phyloP scores from a whole-genome alignment of 108 stramenopile species.

The Pseudonitzschia pungens region DNA sequence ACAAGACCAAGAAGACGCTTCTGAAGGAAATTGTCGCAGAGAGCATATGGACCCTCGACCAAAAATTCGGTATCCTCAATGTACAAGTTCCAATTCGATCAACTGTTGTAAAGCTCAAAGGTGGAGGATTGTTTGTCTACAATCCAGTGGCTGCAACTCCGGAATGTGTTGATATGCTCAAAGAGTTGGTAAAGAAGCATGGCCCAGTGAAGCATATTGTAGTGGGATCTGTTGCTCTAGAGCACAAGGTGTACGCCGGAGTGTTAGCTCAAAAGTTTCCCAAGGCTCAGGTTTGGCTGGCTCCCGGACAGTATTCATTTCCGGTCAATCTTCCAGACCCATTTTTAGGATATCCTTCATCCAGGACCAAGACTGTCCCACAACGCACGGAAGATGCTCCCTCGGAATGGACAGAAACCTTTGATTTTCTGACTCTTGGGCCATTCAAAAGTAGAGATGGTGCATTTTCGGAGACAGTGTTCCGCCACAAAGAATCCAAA shows the following conservation, averaged over 20 bases:
- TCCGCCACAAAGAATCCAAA: slow-evolving; percentile 81
- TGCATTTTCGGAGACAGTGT: slow-evolving; percentile 92
- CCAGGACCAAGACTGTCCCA: slow-evolving; percentile 61
- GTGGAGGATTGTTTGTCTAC: slow-evolving; percentile 86
- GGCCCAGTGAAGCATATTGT: slow-evolving; percentile 90
- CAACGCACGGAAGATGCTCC: slow-evolving; percentile 56
- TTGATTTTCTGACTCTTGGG: slow-evolving; percentile 76
- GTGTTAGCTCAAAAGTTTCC: slow-evolving; percentile 89
- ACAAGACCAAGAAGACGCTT: slow-evolving; percentile 87
- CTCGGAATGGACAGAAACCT: slow-evolving; percentile 65
- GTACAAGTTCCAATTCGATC: slow-evolving; percentile 92
- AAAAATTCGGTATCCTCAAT: slow-evolving; percentile 92
- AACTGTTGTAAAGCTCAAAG: slow-evolving; percentile 75
- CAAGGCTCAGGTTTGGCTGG: slow-evolving; percentile 75
- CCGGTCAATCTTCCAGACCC: slow-evolving; percentile 74
- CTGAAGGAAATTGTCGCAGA: slow-evolving; percentile 73
- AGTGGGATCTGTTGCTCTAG: slow-evolving; percentile 87
- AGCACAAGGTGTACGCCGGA: slow-evolving; percentile 93
- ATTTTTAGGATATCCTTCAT: slow-evolving; percentile 81
- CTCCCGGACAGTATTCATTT: slow-evolving; percentile 88
- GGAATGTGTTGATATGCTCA: slow-evolving; percentile 65
- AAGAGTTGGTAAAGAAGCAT: slow-evolving; percentile 56
- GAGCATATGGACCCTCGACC: slow-evolving; percentile 91
- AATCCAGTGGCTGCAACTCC: slow-evolving; percentile 90
- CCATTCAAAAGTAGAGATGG: slow-evolving; percentile 90